These are phyloP conservation scores for Rhynchospora breviuscula DNA, from an alignment of 176 grass and related monocot species.

Conservation along the genomic window DNA sequence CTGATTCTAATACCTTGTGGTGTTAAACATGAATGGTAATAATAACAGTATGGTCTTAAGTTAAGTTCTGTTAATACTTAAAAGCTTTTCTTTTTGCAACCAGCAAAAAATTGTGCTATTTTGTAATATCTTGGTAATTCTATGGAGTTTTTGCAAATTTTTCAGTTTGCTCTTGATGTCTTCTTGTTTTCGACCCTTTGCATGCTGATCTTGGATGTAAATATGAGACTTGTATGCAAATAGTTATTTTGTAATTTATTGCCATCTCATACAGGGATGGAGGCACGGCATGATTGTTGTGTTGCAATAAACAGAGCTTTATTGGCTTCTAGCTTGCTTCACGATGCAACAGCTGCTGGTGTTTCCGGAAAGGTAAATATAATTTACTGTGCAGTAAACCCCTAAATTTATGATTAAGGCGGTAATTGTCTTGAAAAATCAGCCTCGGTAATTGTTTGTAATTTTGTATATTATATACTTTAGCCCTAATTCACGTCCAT, in stretches of 20 bases:
- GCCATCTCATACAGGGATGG: constrained; percentile 51
- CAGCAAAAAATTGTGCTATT: neutral
- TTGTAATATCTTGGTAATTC: neutral
- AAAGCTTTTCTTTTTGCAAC: neutral
- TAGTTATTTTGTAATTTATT: constrained; percentile 17
- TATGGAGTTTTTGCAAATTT: neutral
- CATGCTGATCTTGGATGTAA: neutral
- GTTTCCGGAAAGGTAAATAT: constrained; percentile 56
- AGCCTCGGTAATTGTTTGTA: neutral
- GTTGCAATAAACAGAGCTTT: constrained; percentile 64
- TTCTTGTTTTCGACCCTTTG: neutral
- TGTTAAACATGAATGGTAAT: neutral
- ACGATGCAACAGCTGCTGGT: constrained; percentile 45
- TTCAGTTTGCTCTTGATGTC: neutral
- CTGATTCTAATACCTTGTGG: neutral
- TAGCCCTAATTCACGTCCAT: neutral
- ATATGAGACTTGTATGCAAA: neutral
- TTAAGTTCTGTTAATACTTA: neutral
- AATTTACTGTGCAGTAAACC: neutral
- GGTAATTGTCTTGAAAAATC: neutral
- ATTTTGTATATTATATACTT: neutral
- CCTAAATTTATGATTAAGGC: neutral
- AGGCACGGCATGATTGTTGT: constrained; percentile 56
- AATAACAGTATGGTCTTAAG: neutral
- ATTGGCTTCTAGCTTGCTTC: constrained; percentile 52